phyloP scores from a whole-genome alignment of 2,329 filamentous ascomycete genomes.

The Aspergillus sp. region DNA sequence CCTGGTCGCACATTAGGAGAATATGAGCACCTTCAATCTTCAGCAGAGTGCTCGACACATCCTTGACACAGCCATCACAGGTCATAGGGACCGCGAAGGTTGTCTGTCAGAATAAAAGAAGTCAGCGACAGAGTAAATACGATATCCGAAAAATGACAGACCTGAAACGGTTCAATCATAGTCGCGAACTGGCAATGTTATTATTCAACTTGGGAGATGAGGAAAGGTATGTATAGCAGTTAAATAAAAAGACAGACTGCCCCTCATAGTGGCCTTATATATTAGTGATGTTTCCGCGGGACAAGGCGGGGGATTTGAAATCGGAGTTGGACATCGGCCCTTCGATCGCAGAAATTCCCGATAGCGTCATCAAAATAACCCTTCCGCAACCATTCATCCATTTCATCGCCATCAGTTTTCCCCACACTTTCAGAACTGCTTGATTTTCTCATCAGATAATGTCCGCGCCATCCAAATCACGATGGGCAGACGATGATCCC shows the following conservation, averaged over 20 bases:
- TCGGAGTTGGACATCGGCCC: too few species aligned
- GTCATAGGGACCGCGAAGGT: constrained; percentile 92
- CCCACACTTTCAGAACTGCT: too few species aligned
- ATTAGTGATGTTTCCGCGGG: too few species aligned
- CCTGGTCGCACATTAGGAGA: not conserved
- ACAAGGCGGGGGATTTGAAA: too few species aligned
- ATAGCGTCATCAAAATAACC: too few species aligned
- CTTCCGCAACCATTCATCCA: too few species aligned
- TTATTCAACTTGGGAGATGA: too few species aligned
- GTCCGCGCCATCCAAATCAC: constrained; percentile 62
- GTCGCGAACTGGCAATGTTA: constrained; percentile 3
- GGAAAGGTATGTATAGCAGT: too few species aligned
- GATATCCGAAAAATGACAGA: constrained; percentile 15
- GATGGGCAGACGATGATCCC: constrained; percentile 83
- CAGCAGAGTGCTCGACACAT: constrained; percentile 73
- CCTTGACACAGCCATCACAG: constrained; percentile 83
- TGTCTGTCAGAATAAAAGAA: constrained; percentile 53
- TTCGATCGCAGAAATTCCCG: too few species aligned
- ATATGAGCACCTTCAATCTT: constrained; percentile 58
- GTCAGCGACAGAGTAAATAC: constrained; percentile 9
- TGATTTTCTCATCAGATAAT: constrained; percentile 34
- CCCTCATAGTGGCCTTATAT: too few species aligned
- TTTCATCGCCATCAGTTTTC: too few species aligned
- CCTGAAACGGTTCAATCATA: constrained; percentile 46
- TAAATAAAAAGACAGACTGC: too few species aligned